Conservation (phyloP, 495 filamentous ascomycete genomes). For the Aspergillus leporis region DNA sequence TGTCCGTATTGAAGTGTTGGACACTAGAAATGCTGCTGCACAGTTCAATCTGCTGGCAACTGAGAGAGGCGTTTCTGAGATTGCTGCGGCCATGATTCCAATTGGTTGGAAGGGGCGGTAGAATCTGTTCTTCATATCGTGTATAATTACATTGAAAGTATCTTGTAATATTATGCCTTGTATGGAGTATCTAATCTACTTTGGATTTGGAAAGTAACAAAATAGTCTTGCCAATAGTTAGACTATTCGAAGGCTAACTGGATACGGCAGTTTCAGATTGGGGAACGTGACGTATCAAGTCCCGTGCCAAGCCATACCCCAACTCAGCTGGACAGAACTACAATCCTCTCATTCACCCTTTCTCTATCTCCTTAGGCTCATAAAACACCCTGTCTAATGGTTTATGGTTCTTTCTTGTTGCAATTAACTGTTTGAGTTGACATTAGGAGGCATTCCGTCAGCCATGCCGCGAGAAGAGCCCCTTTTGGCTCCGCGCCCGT, state of each 20-base stretch:
- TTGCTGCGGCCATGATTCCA: conserved; percentile 88
- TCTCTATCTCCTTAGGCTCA: conserved; percentile 7
- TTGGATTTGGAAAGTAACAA: no score
- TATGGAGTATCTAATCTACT: neutral
- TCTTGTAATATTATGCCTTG: no score
- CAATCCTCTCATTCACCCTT: neutral
- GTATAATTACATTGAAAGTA: no score
- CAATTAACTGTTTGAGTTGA: conserved; percentile 2
- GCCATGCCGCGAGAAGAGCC: conserved; percentile 49
- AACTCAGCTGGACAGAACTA: conserved; percentile 5
- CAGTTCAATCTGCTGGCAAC: conserved; percentile 87
- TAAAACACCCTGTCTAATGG: neutral
- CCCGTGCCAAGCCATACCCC: conserved; percentile 16
- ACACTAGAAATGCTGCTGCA: conserved; percentile 91
- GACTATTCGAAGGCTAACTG: neutral
- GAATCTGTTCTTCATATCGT: neutral
- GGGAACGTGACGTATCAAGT: conserved; percentile 23
- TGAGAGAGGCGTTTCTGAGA: conserved; percentile 73
- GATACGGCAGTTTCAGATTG: neutral
- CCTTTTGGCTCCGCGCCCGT: conserved; percentile 42
- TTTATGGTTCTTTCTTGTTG: neutral
- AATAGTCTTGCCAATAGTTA: neutral
- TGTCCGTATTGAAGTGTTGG: conserved; percentile 83
- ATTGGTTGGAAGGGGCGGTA: conserved; percentile 71
- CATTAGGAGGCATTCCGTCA: conserved; percentile 4